phyloP scores from a whole-genome alignment of 441 rosid genomes.

The Theobroma grandiflorum region DNA sequence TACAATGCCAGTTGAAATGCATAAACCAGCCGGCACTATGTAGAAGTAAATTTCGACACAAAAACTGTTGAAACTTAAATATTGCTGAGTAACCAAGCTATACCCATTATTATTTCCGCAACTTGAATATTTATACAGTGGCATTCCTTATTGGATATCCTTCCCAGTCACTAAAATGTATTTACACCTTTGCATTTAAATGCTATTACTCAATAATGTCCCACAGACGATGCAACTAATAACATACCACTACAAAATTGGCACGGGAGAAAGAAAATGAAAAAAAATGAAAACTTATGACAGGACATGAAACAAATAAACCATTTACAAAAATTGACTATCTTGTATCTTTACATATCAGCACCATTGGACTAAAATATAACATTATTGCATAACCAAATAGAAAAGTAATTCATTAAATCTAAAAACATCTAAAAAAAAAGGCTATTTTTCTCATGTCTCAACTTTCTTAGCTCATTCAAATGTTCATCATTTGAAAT shows the following conservation, averaged over 20 bases:
- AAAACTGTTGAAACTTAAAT: neutral
- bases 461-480: constrained; percentile 74
- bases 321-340: neutral
- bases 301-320: neutral
- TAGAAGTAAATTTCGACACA: neutral
- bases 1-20: neutral
- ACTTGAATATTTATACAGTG: neutral
- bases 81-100: neutral
- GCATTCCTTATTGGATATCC: neutral
- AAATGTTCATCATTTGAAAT: constrained; percentile 80
- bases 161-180: neutral
- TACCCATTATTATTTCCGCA: neutral
- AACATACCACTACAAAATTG: neutral
- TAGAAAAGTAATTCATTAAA: constrained; percentile 32
- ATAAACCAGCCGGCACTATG: neutral
- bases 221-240: neutral
- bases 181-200: neutral
- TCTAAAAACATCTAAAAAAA: constrained; percentile 42
- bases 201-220: neutral
- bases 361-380: neutral
- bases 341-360: constrained; percentile 5
- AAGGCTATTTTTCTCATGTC: constrained; percentile 53
- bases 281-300: neutral
- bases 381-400: constrained; percentile 26
- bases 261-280: neutral